Evolutionary conservation across 768 basidiomycete species (phyloP).

Genomic region (Hericium coralloides): DNA sequence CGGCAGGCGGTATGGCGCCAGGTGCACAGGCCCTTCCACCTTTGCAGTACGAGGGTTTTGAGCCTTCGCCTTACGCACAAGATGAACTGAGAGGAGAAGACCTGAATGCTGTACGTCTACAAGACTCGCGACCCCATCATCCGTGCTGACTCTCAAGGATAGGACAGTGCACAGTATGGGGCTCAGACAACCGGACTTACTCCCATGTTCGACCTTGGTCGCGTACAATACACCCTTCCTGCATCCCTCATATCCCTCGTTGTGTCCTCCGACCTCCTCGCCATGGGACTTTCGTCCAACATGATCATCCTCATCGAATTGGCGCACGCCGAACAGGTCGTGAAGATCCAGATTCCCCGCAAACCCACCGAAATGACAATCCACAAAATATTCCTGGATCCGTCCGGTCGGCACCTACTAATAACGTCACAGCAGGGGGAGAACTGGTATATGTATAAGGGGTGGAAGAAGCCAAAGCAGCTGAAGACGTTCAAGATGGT

Average conservation of each 20-base stretch:
- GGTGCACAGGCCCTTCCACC: constrained; percentile 37
- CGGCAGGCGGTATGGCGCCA: constrained; percentile 29
- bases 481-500: constrained; percentile 78
- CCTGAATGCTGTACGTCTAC: constrained; percentile 13
- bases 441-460: constrained; percentile 83
- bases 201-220: constrained; percentile 74
- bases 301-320: constrained; percentile 84
- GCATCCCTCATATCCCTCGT: constrained; percentile 77
- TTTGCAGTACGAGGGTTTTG: constrained; percentile 84
- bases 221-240: constrained; percentile 84
- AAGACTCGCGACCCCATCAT: no score
- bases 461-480: constrained; percentile 74
- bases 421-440: constrained; percentile 84
- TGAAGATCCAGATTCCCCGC: constrained; percentile 68
- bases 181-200: constrained; percentile 28
- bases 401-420: constrained; percentile 84
- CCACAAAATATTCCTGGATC: constrained; percentile 83
- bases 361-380: constrained; percentile 72
- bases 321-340: constrained; percentile 75
- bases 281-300: constrained; percentile 75
- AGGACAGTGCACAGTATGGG: constrained; percentile 7
- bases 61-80: constrained; percentile 53
- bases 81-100: constrained; percentile 40
- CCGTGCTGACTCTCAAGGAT: no score
- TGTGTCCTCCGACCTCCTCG: constrained; percentile 80